phyloP scores from a whole-genome alignment of 192 early-diverging fungal species.

The Coemansia sp. region DNA sequence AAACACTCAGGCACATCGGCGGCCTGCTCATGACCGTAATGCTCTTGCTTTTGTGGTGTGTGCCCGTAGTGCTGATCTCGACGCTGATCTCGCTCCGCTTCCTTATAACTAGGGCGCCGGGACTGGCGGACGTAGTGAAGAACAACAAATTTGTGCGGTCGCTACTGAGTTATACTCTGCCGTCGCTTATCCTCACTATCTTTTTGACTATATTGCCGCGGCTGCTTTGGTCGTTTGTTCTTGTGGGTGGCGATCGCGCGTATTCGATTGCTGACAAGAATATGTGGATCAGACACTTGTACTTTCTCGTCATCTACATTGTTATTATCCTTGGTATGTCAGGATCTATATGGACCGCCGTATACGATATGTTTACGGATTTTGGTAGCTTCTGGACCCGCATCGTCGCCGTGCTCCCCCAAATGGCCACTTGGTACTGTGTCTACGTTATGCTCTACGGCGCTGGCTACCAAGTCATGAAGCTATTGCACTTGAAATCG shows the following conservation, averaged over 20 bases:
- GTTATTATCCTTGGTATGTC: constrained; percentile 73
- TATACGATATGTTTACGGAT: constrained; percentile 69
- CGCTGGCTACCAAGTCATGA: constrained; percentile 66
- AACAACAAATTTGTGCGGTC: constrained; percentile 62
- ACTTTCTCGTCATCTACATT: constrained; percentile 76
- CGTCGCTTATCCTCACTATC: constrained; percentile 70
- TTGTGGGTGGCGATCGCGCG: constrained; percentile 50
- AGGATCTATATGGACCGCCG: constrained; percentile 63
- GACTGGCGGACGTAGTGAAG: constrained; percentile 60
- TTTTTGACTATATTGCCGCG: constrained; percentile 72
- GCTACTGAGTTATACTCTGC: constrained; percentile 70
- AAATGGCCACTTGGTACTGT: constrained; percentile 77
- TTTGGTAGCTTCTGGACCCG: constrained; percentile 62
- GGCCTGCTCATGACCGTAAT: constrained; percentile 62
- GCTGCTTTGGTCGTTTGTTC: constrained; percentile 59
- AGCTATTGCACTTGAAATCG: constrained; percentile 66
- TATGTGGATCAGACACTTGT: constrained; percentile 65
- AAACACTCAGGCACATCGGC: constrained; percentile 59
- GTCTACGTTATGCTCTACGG: constrained; percentile 76
- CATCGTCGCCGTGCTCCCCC: constrained; percentile 66
- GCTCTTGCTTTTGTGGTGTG: constrained; percentile 74
- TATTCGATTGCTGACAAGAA: constrained; percentile 46
- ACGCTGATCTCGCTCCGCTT: constrained; percentile 69
- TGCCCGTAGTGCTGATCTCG: constrained; percentile 69
- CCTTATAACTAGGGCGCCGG: constrained; percentile 63